Conservation (phyloP, 495 filamentous ascomycete genomes). For the Evansstolkia leycettana region DNA sequence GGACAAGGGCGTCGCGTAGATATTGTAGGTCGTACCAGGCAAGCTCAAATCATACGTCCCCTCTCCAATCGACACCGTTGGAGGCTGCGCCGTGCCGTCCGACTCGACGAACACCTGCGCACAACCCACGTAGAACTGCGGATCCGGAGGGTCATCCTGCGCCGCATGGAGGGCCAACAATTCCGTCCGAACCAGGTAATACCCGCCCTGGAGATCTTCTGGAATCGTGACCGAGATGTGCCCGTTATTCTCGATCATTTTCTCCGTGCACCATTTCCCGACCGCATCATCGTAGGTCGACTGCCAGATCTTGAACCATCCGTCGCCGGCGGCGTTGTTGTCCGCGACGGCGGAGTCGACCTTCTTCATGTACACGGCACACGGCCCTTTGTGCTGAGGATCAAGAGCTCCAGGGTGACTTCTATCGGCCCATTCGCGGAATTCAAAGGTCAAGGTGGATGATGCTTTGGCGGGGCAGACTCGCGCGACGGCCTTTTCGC, state of each 20-base stretch:
- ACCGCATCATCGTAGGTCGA: constrained; percentile 43
- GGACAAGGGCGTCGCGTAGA: constrained; percentile 34
- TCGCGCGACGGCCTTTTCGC: constrained; percentile 41
- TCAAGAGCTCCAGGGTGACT: constrained; percentile 44
- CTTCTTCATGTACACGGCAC: constrained; percentile 62
- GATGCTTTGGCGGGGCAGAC: constrained; percentile 42
- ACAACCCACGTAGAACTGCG: constrained; percentile 59
- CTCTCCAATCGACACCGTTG: constrained; percentile 46
- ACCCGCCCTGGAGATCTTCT: constrained; percentile 43
- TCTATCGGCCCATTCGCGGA: constrained; percentile 47
- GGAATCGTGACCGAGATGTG: constrained; percentile 48
- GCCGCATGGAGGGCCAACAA: constrained; percentile 56
- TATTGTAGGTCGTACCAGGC: constrained; percentile 47
- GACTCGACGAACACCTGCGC: constrained; percentile 53
- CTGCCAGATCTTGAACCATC: constrained; percentile 75
- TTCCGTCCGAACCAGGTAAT: constrained; percentile 59
- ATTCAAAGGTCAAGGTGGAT: constrained; percentile 48
- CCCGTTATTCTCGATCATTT: constrained; percentile 52
- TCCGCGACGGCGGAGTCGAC: constrained; percentile 30
- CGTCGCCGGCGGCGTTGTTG: constrained; percentile 40
- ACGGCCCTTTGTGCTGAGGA: constrained; percentile 53
- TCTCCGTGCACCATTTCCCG: constrained; percentile 55
- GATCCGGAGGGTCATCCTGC: constrained; percentile 34
- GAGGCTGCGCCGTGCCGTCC: constrained; percentile 25
- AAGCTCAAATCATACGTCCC: constrained; percentile 43